These are phyloP conservation scores for Phascolomyces articulosus DNA, from an alignment of 371 early-diverging fungal species.

Conservation along the genomic window DNA sequence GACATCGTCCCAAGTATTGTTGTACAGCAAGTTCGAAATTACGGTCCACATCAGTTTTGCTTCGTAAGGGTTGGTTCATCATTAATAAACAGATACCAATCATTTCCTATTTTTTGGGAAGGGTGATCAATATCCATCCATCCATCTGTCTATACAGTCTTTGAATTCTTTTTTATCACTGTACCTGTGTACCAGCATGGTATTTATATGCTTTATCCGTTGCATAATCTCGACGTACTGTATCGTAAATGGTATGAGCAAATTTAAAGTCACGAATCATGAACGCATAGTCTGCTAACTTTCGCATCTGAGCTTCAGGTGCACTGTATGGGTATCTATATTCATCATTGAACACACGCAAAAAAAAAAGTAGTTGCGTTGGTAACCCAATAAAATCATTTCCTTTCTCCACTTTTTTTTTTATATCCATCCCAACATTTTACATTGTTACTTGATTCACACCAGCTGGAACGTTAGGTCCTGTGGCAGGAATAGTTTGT, in stretches of 20 bases:
- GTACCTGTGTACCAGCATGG: conserved; percentile 80
- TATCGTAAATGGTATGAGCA: conserved; percentile 88
- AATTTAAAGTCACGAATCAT: conserved; percentile 93
- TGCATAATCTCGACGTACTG: conserved; percentile 87
- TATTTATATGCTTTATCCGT: conserved; percentile 85
- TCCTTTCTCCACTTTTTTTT: not conserved
- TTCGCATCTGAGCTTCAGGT: conserved; percentile 90
- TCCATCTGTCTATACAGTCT: no score
- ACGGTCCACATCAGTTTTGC: conserved; percentile 71
- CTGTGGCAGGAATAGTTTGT: conserved; percentile 38
- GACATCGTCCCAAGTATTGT: conserved; percentile 66
- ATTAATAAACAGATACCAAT: conserved; percentile 83
- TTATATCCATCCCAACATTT: not conserved
- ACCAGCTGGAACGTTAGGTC: conserved; percentile 40
- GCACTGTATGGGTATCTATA: conserved; percentile 73
- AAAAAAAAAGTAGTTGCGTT: not conserved
- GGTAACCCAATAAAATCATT: not conserved
- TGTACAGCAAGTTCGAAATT: conserved; percentile 81
- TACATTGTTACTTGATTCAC: conserved; percentile 41
- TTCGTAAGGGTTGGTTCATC: conserved; percentile 58
- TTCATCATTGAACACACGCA: not conserved
- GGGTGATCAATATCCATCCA: no score
- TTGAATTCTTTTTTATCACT: no score
- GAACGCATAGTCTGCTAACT: conserved; percentile 93
- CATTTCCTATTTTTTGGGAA: no score